phyloP scores from a whole-genome alignment of 2,329 filamentous ascomycete genomes.

The Dactylonectria macrodidyma region DNA sequence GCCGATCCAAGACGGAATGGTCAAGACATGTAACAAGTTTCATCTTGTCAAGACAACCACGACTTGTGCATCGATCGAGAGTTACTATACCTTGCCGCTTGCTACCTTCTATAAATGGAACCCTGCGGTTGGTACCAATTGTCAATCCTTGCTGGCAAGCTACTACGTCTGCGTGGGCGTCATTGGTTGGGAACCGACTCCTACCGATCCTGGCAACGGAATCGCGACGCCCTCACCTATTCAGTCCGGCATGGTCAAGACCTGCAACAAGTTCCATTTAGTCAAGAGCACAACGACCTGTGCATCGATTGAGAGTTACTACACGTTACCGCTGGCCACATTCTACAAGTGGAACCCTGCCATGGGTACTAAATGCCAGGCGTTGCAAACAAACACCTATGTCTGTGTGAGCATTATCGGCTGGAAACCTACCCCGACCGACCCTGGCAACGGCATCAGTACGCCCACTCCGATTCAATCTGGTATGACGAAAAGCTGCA shows the following conservation, averaged over 20 bases:
- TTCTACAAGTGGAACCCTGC: constrained; percentile 44
- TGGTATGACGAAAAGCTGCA: background rate
- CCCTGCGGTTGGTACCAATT: constrained; percentile 10
- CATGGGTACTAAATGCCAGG: constrained; percentile 35
- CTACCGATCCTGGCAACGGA: constrained; percentile 21
- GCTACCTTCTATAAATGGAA: constrained; percentile 19
- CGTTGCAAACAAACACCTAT: constrained; percentile 17
- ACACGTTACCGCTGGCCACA: constrained; percentile 42
- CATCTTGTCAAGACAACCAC: background rate
- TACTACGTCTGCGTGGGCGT: constrained; percentile 21
- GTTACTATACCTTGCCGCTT: too few species aligned
- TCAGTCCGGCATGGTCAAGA: constrained; percentile 48
- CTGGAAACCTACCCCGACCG: too few species aligned
- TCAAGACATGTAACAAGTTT: constrained; percentile 41
- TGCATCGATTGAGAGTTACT: constrained; percentile 38
- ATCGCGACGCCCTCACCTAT: constrained; percentile 49
- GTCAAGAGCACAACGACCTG: constrained; percentile 46
- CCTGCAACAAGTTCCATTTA: constrained; percentile 49
- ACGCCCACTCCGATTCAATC: too few species aligned
- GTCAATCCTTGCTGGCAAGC: background rate
- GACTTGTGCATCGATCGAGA: background rate
- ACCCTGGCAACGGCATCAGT: too few species aligned
- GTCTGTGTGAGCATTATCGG: constrained; percentile 26
- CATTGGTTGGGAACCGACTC: background rate
- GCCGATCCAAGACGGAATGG: constrained; percentile 36